phyloP scores from a whole-genome alignment of 805 yeast species.

The Starmerella khaoyaiensis region DNA sequence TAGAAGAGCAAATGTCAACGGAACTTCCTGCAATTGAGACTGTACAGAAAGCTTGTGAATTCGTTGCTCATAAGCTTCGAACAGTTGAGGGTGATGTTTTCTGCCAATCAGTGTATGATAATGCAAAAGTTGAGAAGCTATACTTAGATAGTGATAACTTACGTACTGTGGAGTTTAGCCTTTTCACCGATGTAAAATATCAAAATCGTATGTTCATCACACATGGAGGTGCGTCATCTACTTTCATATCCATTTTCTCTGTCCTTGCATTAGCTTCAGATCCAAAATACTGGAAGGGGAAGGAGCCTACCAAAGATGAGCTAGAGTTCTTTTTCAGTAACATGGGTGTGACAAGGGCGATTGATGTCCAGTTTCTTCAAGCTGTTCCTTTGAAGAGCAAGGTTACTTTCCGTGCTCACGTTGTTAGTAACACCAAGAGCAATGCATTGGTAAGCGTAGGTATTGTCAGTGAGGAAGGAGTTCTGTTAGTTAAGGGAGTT shows the following conservation, averaged over 20 bases:
- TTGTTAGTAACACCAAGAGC: conserved; percentile 23
- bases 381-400: conserved; percentile 23
- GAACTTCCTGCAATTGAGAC: neutral
- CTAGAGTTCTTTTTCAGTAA: conserved; percentile 7
- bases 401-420: conserved; percentile 18
- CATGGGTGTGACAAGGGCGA: conserved; percentile 24
- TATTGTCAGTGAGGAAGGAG: conserved; percentile 19
- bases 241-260: conserved; percentile 23
- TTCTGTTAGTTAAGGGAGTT: conserved; percentile 19
- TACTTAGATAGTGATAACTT: conserved; percentile 11
- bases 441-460: conserved; percentile 19
- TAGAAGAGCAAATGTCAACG: too few relatives aligned
- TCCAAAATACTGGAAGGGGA: conserved; percentile 19
- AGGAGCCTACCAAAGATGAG: conserved; percentile 16
- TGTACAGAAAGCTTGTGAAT: conserved; percentile 9
- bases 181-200: conserved; percentile 19
- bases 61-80: conserved; percentile 6
- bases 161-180: conserved; percentile 17
- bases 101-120: conserved; percentile 15
- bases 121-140: conserved; percentile 9
- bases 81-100: conserved; percentile 10
- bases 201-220: conserved; percentile 21
- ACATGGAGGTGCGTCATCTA: conserved; percentile 28
- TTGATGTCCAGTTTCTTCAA: conserved; percentile 23
- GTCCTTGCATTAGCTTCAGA: conserved; percentile 22